These are phyloP conservation scores for Trichoderma atroviride DNA, from an alignment of 2,329 filamentous ascomycete species.

Conservation along the genomic window DNA sequence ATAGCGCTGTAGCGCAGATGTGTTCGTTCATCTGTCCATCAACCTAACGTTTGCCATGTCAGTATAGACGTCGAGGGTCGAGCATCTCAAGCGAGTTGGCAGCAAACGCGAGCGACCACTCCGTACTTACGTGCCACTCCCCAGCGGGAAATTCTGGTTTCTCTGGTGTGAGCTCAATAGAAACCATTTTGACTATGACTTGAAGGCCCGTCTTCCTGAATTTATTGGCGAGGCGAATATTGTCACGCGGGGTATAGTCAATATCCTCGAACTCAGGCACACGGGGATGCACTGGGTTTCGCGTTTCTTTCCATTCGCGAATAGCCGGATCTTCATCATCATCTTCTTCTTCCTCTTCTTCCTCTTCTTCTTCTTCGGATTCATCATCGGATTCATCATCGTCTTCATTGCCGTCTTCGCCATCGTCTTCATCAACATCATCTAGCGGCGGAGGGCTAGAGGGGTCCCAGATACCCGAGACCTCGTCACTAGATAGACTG, in stretches of 20 bases:
- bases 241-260: background rate
- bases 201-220: slow-evolving; percentile 50
- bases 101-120: slow-evolving; percentile 36
- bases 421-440: background rate
- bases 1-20: slow-evolving; percentile 35
- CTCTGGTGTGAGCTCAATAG: slow-evolving; percentile 56
- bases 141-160: slow-evolving; percentile 51
- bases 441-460: background rate
- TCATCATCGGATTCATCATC: background rate
- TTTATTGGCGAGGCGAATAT: slow-evolving; percentile 20
- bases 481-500: background rate
- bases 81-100: background rate
- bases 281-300: background rate
- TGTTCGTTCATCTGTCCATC: slow-evolving; percentile 37
- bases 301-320: background rate
- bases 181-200: slow-evolving; percentile 62
- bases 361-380: background rate
- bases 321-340: background rate
- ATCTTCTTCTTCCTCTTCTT: background rate
- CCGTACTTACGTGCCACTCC: slow-evolving; percentile 44
- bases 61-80: background rate
- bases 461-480: background rate
- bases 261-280: background rate
- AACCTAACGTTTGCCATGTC: background rate
- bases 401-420: background rate